Evolutionary conservation across 768 basidiomycete genomes (phyloP).

Genomic region (Mrakia frigida): DNA sequence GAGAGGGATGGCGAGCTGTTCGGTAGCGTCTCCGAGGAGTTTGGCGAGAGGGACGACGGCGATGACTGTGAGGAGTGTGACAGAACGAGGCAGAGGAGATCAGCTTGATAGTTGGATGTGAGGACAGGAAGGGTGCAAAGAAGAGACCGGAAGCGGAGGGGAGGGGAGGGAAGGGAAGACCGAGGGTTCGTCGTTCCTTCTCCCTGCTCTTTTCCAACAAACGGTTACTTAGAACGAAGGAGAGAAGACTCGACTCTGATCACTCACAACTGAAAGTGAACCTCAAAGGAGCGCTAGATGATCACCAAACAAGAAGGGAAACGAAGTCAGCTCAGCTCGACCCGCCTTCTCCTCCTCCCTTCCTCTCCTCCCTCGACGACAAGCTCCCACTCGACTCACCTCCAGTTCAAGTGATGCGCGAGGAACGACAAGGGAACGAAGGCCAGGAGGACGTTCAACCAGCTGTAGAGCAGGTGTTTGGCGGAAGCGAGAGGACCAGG

Average conservation of each 20-base stretch:
- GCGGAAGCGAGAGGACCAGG: conserved; percentile 36
- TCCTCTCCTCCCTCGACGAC: not conserved
- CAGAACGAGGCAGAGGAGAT: not conserved
- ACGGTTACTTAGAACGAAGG: no score
- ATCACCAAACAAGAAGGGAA: conserved; percentile 53
- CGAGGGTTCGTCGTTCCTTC: conserved; percentile 11
- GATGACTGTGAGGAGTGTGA: conserved; percentile 56
- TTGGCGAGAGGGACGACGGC: conserved; percentile 82
- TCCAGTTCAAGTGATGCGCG: conserved; percentile 20
- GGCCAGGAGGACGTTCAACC: conserved; percentile 27
- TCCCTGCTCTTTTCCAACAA: not conserved
- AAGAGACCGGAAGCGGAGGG: not conserved
- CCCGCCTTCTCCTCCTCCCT: not conserved
- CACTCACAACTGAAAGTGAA: conserved; percentile 46
- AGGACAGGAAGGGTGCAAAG: not conserved
- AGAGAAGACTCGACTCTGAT: not conserved
- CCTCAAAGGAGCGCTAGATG: conserved; percentile 49
- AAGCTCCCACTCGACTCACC: conserved; percentile 12
- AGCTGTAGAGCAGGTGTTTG: conserved; percentile 41
- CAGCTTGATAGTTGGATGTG: not conserved
- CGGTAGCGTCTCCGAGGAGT: conserved; percentile 52
- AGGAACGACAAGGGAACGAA: conserved; percentile 18
- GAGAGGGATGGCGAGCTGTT: conserved; percentile 52
- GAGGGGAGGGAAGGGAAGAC: conserved; percentile 43
- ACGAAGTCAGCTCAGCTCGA: conserved; percentile 46